Base-by-base conservation (phyloP, 225 moss, liverwort and hornwort genomes). In the Asterella californica region DNA sequence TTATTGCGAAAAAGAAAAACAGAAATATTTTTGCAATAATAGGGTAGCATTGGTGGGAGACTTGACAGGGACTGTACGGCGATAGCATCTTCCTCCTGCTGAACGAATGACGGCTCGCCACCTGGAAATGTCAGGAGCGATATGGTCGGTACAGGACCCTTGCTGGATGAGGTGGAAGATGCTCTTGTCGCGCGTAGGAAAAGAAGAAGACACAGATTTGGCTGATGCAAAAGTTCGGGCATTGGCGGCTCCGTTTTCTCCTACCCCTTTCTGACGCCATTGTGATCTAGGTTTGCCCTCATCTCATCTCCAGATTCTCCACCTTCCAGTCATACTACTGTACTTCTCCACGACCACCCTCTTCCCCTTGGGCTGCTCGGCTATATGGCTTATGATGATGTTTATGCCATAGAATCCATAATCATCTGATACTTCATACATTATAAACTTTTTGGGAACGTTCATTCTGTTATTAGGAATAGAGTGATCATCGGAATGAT, bases 101-200 rank as follows among this genome's bases (percentile, higher is more conserved):
- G 19, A 2, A 46, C 70, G 22, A 70, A 70, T 42, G 14, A 67
- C 0, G 9, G 9, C 14, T 15, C 67, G 45, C 70, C 70, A 70
- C 70, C 38, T 70, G 70, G 12, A 25, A n/a, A 22, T 70, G 70
- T 70, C 70, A 70, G 70, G 15, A 46, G 22, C 22, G 70, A 70
- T 46, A 7, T 45, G 70, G 70, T 70, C 70, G 70, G 70, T 70
- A 42, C 45, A 24, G 45, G 45, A 70, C 45, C 10, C 24, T 46
- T 25, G 70, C 38, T 70, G 70, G 70, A 45, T 70, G 70, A 70
- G 45, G 70, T 70, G 70, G 70, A 70, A 70, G 70, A 70, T 70
- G 70, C 70, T 45, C 70, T 24, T 25, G 70, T 70, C 45, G 42
- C 70, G 2, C 22, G 45, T 25, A 70, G 18, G 70, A 70, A 70